Percentiles rank a stretch among this genome's conserved stretches.
Conservation (phyloP, 2,329 filamentous ascomycete genomes). For the Fusarium heterosporum region DNA sequence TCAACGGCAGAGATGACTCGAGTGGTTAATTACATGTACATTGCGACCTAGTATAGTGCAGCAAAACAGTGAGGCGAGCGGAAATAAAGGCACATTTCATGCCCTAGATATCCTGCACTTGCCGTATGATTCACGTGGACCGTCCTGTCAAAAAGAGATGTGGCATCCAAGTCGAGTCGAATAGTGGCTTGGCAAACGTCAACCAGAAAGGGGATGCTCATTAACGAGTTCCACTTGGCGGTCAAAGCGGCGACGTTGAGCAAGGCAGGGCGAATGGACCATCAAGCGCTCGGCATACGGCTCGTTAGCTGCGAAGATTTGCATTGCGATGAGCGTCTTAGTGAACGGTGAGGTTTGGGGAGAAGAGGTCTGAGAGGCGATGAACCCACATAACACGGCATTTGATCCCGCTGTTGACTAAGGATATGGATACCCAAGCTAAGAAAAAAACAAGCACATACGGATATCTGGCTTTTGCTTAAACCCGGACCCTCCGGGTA, state of each 20-base stretch:
- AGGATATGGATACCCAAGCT: no score
- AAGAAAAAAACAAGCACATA: not conserved
- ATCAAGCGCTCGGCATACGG: not conserved
- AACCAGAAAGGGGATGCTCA: not conserved
- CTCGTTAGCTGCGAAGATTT: not conserved
- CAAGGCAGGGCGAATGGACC: not conserved
- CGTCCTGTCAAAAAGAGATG: not conserved
- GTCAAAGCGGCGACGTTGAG: slow-evolving; percentile 4
- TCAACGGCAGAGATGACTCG: slow-evolving; percentile 18
- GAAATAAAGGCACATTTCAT: not conserved
- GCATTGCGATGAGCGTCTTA: slow-evolving; percentile 12
- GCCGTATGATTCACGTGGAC: not conserved
- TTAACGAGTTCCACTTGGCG: slow-evolving; percentile 1
- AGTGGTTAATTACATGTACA: not conserved
- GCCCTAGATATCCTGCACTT: not conserved
- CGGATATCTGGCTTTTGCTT: slow-evolving; percentile 7
- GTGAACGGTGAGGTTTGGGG: slow-evolving; percentile 18
- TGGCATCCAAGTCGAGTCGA: slow-evolving; percentile 2
- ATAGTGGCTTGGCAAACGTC: slow-evolving; percentile 10
- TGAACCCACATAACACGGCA: not conserved
- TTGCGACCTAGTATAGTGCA: not conserved
- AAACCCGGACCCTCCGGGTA: slow-evolving; percentile 24
- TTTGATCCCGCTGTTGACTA: slow-evolving; percentile 8
- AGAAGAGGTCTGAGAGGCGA: slow-evolving; percentile 1
- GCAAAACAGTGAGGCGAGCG: not conserved